These are phyloP conservation scores for Fusarium humuli DNA, from an alignment of 2,329 filamentous ascomycete genomes.

Conservation along the genomic window DNA sequence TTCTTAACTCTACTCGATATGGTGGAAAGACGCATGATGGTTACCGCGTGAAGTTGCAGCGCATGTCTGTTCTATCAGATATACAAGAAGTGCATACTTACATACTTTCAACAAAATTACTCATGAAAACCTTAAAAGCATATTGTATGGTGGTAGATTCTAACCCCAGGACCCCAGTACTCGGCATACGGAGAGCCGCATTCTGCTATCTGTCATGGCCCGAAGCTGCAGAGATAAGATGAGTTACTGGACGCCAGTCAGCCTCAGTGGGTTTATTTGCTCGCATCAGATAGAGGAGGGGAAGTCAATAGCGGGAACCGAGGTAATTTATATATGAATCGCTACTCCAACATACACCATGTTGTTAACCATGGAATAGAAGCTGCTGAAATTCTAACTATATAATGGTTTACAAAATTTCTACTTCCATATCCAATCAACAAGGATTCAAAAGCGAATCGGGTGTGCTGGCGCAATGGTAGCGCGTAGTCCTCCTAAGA, in stretches of 20 bases:
- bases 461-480: constrained; percentile 50
- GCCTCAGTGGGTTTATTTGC: neutral
- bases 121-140: neutral
- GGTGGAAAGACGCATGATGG: neutral
- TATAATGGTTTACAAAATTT: constrained; percentile 5
- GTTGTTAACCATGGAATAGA: neutral
- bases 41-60: neutral
- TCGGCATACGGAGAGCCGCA: neutral
- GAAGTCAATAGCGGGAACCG: neutral
- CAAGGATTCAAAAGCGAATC: constrained; percentile 8
- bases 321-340: neutral
- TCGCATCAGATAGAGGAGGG: neutral
- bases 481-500: constrained; percentile 56
- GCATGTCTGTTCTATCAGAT: neutral
- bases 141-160: neutral
- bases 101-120: neutral
- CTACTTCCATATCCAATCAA: constrained; percentile 34
- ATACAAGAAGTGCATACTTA: neutral
- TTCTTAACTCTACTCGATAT: neutral
- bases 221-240: neutral
- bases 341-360: neutral
- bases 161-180: neutral
- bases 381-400: accelerated
- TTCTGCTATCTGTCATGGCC: neutral
- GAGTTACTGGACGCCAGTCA: too few species aligned